Base-by-base conservation (phyloP, 306 rosid genomes). In the Malus domestica region DNA sequence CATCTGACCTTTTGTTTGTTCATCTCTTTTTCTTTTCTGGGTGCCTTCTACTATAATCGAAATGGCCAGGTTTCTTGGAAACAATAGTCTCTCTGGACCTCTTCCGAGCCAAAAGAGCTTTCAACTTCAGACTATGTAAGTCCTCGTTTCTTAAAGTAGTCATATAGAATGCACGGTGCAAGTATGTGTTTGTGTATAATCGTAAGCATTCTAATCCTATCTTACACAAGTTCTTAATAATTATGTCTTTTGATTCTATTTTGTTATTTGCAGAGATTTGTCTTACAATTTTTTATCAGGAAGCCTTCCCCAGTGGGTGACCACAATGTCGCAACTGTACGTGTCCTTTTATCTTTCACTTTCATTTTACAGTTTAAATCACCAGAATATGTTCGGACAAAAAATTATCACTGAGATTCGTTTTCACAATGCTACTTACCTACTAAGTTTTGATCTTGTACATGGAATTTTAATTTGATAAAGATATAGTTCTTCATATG, bases 1-100 rank as follows among this genome's bases (percentile, higher is more conserved):
- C 38, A 5, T 33, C 38, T 33, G 38, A 35, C 38, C 38, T 44
- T 51, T 49, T 14, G 7, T 3, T 42, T 20, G 52, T 22, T 8
- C 49, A 14, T 33, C 11, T 42, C 18, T n/a, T 54, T 38, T 15
- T 35, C 1, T 25, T 42, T 20, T 10, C 15, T 71, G 62, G 82
- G 2, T 23, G 18, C 45, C 46, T 25, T 59, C 45, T 54, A 23
- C 54, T 23, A 16, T 7, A 3, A 20, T 23, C 45, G 52, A n/a
- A 67, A 45, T 73, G 45, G 15, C 58, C 64, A 82, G 85, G 65
- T 82, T 77, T 77, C 85, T 82, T 77, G 85, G 85, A 38, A 82
- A 72, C 79, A 82, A 77, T 38, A 77, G 76, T 68, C 52, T 82
- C 16, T 71, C 79, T 51, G 85, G 85, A 67, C 42, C 15, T 3